Conservation (phyloP, 2,329 filamentous ascomycete genomes). For the Aspergillus eucalypticola region DNA sequence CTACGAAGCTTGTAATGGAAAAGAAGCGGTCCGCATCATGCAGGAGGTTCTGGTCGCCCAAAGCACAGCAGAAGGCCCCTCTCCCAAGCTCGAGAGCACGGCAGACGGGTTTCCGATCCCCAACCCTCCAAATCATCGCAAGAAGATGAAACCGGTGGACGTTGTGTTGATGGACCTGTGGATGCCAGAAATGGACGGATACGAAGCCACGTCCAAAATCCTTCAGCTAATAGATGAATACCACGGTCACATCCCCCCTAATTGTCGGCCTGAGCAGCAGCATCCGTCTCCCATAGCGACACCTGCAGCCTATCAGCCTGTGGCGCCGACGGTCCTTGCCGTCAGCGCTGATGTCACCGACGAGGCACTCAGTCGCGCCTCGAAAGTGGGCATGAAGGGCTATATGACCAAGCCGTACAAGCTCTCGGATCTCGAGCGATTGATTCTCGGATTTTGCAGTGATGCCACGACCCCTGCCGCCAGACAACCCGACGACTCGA, state of each 20-base stretch:
- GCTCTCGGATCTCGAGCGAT: conserved; percentile 60
- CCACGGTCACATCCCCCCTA: conserved; percentile 24
- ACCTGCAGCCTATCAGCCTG: conserved; percentile 30
- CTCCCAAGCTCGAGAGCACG: conserved; percentile 5
- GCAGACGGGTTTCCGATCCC: conserved; percentile 18
- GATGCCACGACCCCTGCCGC: conserved; percentile 8
- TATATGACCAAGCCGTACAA: conserved; percentile 71
- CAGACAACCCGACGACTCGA: conserved; percentile 17
- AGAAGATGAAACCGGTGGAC: conserved; percentile 53
- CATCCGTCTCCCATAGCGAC: conserved; percentile 17
- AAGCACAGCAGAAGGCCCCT: conserved; percentile 13
- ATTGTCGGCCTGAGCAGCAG: conserved; percentile 3
- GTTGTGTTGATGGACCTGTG: conserved; percentile 73
- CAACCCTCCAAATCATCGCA: conserved; percentile 24
- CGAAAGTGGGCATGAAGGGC: conserved; percentile 65
- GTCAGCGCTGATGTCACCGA: conserved; percentile 69
- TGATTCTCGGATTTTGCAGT: conserved; percentile 55
- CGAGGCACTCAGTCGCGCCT: conserved; percentile 61
- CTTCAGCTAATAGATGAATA: conserved; percentile 53
- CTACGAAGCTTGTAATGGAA: conserved; percentile 66
- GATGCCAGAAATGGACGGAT: conserved; percentile 75
- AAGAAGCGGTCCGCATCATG: conserved; percentile 66
- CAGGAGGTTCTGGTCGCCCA: conserved; percentile 43
- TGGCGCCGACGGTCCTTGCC: conserved; percentile 55
- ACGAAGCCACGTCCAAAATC: conserved; percentile 66